phyloP scores from a whole-genome alignment of 805 yeast species.

The Hanseniaspora lachancei region DNA sequence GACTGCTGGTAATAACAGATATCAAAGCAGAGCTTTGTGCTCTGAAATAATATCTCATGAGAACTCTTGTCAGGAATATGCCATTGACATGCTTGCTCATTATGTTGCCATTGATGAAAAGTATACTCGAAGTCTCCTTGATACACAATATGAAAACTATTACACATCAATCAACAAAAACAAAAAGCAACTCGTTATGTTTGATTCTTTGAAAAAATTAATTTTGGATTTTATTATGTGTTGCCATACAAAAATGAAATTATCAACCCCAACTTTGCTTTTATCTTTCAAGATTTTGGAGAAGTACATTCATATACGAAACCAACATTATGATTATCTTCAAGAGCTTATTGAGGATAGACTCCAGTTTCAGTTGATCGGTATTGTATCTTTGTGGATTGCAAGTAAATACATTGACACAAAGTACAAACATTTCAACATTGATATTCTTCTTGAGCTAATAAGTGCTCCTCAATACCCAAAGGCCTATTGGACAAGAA shows the following conservation, averaged over 20 bases:
- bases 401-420: slow-evolving; percentile 67
- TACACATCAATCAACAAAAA: not conserved
- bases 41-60: slow-evolving; percentile 12
- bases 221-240: slow-evolving; percentile 74
- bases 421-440: slow-evolving; percentile 47
- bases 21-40: not conserved
- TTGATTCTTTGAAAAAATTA: slow-evolving; percentile 51
- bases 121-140: not conserved
- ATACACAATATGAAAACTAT: not conserved
- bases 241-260: slow-evolving; percentile 47
- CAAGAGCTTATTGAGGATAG: slow-evolving; percentile 10
- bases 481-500: not conserved
- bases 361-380: slow-evolving; percentile 47
- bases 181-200: slow-evolving; percentile 13
- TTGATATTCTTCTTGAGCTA: slow-evolving; percentile 37
- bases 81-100: slow-evolving; percentile 7
- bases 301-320: slow-evolving; percentile 44
- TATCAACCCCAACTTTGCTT: slow-evolving; percentile 52
- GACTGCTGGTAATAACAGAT: not conserved
- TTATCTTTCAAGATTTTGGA: slow-evolving; percentile 63
- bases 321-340: not conserved
- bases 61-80: slow-evolving; percentile 12
- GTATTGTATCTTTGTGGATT: slow-evolving; percentile 80
- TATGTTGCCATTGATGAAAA: not conserved
- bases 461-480: slow-evolving; percentile 33